Conservation (phyloP, 345 rosid genomes). For the Hibiscus mutabilis region DNA sequence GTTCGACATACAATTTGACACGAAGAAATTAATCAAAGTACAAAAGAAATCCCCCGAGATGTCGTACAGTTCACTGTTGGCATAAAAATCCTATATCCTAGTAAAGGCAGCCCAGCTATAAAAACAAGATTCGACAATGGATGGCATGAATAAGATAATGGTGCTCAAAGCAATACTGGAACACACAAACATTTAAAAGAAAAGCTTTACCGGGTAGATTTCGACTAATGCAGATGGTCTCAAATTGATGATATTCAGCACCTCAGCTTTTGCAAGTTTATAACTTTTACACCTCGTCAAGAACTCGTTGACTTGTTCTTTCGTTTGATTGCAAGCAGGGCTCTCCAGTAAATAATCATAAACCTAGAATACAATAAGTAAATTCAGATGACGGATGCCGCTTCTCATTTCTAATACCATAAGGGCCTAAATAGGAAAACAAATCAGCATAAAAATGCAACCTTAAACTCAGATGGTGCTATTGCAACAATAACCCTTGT, state of each 20-base stretch:
- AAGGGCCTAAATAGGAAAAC: neutral
- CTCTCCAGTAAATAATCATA: slow-evolving; percentile 60
- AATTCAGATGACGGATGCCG: neutral
- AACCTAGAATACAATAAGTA: slow-evolving; percentile 36
- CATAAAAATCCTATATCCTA: neutral
- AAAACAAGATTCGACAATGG: neutral
- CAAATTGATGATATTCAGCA: slow-evolving; percentile 60
- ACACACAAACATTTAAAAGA: neutral
- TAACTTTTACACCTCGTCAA: slow-evolving; percentile 45
- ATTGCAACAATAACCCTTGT: slow-evolving; percentile 57
- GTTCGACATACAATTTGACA: neutral
- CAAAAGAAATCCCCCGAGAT: neutral
- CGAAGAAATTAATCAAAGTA: neutral
- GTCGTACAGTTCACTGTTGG: neutral
- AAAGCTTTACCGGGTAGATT: slow-evolving; percentile 39
- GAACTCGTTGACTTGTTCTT: slow-evolving; percentile 44
- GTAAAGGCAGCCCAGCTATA: neutral
- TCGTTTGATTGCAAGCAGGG: slow-evolving; percentile 51
- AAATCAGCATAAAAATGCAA: slow-evolving; percentile 12
- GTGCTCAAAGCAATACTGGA: neutral
- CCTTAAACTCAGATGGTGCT: slow-evolving; percentile 66
- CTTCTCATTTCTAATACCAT: neutral
- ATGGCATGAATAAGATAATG: neutral
- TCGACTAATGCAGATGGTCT: slow-evolving; percentile 52
- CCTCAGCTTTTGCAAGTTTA: slow-evolving; percentile 72